Evolutionary conservation across 768 basidiomycete genomes (phyloP), one percentile per base, ranked within the genome.

Genomic region (Zangia roseola): DNA sequence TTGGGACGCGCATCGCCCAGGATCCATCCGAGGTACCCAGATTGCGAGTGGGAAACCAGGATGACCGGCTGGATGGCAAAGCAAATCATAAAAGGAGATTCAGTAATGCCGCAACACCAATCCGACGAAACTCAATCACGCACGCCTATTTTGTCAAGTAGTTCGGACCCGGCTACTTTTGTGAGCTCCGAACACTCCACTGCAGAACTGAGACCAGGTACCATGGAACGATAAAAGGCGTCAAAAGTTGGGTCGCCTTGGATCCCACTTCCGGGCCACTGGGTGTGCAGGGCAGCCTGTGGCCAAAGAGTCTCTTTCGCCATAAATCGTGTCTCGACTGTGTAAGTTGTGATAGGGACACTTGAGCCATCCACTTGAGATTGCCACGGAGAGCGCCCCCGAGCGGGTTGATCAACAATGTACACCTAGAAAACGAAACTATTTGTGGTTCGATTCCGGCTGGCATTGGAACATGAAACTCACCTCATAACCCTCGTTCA

Each of bases 261-360:
- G 40, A 62, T 71, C n/a, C 79, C 79, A 43, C 71, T 74, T 16
- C 79, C 79, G 3, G 76, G 77, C 79, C 79, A 80, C 49, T 79
- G 77, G 0, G 75, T 79, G 40, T 77, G 76, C 36, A 76, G 57
- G 2, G 54, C 50, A 4, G 77, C 74, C 54, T 75, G 69, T 0
- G 77, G 72, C 78, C 78, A 80, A 28, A 77, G 60, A 16, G 66
- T 57, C 2, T 54, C 45, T 52, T 69, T 61, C 2, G 75, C 74
- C 7, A 77, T 78, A 38, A 77, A 74, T 16, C 62, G 68, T n/a
- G 72, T 65, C 51, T 77, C 72, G 38, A 75, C 59, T 3, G 46
- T 59, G 12, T 55, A 55, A 0, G 72, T 58, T 23, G 67, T 64
- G 34, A 64, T 64, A 4, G 59, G 54, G 14, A 43, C 63, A 35